These are phyloP conservation scores for Primulina tabacum DNA, from an alignment of 257 asterid species.

Conservation along the genomic window DNA sequence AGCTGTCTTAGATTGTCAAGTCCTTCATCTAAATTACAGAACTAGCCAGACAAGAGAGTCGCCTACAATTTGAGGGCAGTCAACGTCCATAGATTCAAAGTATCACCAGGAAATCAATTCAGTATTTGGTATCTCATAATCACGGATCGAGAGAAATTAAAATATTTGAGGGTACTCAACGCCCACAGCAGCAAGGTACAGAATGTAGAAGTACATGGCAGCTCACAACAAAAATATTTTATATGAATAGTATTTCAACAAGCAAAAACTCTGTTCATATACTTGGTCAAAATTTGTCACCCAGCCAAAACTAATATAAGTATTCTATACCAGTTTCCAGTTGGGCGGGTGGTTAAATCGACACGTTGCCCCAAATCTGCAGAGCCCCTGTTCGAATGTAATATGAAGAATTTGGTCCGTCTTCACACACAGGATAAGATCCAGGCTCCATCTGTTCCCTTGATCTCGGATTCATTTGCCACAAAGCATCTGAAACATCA, in stretches of 20 bases:
- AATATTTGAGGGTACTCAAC: too few relatives aligned
- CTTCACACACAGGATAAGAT: conserved; percentile 80
- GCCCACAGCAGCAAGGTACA: neutral
- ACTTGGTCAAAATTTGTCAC: conserved; percentile 7
- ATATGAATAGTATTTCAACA: neutral
- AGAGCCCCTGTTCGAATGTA: conserved; percentile 83
- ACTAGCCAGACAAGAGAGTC: neutral
- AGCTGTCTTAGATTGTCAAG: neutral
- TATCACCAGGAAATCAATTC: neutral
- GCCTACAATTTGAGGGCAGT: neutral
- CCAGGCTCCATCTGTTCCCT: conserved; percentile 70
- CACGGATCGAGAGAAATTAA: neutral
- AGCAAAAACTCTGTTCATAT: neutral
- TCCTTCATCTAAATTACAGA: neutral
- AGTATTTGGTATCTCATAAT: neutral
- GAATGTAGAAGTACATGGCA: neutral
- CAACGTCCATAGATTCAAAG: neutral
- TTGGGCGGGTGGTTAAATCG: conserved; percentile 89
- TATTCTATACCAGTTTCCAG: conserved; percentile 59
- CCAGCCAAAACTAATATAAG: conserved; percentile 13
- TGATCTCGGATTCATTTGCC: conserved; percentile 64
- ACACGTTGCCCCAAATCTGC: conserved; percentile 86
- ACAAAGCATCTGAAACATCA: conserved; percentile 11
- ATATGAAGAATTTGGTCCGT: conserved; percentile 82
- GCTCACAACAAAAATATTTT: neutral